These are phyloP conservation scores for Malassezia cuniculi DNA, from an alignment of 1,284 basidiomycete species.

Conservation along the genomic window DNA sequence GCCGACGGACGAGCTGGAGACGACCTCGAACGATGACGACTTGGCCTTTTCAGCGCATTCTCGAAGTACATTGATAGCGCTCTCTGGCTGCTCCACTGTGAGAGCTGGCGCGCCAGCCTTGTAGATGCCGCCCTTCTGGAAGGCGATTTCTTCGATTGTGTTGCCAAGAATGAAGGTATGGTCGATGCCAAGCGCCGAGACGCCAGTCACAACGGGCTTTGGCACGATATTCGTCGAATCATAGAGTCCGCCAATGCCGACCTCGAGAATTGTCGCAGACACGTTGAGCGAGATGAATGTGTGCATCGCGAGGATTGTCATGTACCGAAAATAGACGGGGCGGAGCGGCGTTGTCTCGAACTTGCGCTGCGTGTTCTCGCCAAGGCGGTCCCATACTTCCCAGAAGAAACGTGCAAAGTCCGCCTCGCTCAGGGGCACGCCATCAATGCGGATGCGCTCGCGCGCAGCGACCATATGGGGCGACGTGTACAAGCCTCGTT, in stretches of 20 bases:
- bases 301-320: constrained; percentile 86
- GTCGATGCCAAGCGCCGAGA: constrained; percentile 82
- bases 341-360: constrained; percentile 52
- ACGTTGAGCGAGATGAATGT: constrained; percentile 67
- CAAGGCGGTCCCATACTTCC: constrained; percentile 82
- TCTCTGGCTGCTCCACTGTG: constrained; percentile 63
- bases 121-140: constrained; percentile 93
- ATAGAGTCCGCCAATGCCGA: constrained; percentile 85
- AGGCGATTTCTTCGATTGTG: constrained; percentile 77
- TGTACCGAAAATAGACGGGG: constrained; percentile 86
- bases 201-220: constrained; percentile 71
- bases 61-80: constrained; percentile 57
- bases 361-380: constrained; percentile 50
- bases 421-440: constrained; percentile 72
- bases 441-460: constrained; percentile 89
- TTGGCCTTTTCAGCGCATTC: constrained; percentile 17
- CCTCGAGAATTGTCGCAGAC: constrained; percentile 85
- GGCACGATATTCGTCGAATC: constrained; percentile 96
- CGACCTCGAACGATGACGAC: constrained; percentile 45
- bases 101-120: constrained; percentile 79
- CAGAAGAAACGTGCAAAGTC: constrained; percentile 85
- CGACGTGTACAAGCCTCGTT: constrained; percentile 75
- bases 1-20: constrained; percentile 53
- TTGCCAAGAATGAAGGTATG: constrained; percentile 82
- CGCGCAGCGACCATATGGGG: constrained; percentile 91